Base-by-base conservation (phyloP, 352 stramenopile genomes). In the Phytophthora citricola region DNA sequence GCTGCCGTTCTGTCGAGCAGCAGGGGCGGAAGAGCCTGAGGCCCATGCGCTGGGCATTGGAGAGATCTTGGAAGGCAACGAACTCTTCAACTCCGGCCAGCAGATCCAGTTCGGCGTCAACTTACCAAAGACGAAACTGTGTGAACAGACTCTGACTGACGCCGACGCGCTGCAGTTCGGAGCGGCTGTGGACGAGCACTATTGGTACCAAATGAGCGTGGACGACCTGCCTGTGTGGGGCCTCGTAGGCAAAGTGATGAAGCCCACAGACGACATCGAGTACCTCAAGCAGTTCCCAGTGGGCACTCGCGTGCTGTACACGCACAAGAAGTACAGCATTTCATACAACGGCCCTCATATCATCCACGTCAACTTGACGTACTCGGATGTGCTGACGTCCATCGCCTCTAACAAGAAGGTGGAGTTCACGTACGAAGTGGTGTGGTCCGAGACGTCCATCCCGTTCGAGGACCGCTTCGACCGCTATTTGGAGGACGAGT, bases 191-290 rank as follows among this genome's bases (percentile, higher is more conserved):
- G 87, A 97, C 53, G 93, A 99, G 56, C 93, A 99, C 75, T 99
- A 99, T 72, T 99, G 98, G 90, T 99, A 99, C 79, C 96, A 99
- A 81, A 94, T 99, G 87, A 99, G 98, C 69, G 78, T 99, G 20
- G 98, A 99, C 58, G 97, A 99, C 68, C 78, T 99, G 52, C 98
- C 98, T 9, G 85, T 99, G 20, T 99, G 97, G 97, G 97, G 97
- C 9, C 97, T 99, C 67, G 97, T 99, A 24, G 98, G 98, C 26
- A 98, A 99, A 78, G 91, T 99, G 51, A 90, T 98, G 73, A 95
- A 93, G 52, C 83, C 85, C 11, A 89, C 90, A 4, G 89, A 98
- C 58, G 84, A 95, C 40, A 61, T 85, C 0, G 89, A 95, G 43
- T 73, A 89, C 41, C 83, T 96, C 51, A 82, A 98, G 76, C 77